phyloP scores from a whole-genome alignment of 2,329 filamentous ascomycete species.

The Botrytis fragariae region DNA sequence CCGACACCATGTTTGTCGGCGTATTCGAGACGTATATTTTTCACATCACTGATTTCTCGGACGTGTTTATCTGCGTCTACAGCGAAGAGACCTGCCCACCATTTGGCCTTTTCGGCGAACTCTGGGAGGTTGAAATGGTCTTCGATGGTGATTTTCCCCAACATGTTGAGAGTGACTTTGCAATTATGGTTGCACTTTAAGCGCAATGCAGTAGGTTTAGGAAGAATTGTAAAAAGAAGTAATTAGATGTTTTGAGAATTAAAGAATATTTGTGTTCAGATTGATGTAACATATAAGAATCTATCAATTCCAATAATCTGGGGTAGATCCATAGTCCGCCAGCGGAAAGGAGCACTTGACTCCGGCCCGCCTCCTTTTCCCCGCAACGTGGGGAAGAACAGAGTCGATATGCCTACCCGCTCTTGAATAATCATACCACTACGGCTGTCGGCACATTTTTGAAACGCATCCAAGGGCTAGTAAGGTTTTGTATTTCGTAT shows the following conservation, averaged over 20 bases:
- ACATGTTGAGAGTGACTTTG: not conserved
- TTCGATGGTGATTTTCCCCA: conserved; percentile 15
- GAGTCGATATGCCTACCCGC: not conserved
- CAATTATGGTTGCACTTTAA: not conserved
- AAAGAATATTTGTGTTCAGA: not conserved
- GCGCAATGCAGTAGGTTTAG: not conserved
- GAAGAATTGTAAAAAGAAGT: not conserved
- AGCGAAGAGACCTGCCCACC: conserved; percentile 61
- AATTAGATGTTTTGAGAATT: not conserved
- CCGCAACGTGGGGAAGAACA: not conserved
- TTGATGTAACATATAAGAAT: not conserved
- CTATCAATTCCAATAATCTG: not conserved
- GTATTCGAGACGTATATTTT: conserved; percentile 44
- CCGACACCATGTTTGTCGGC: conserved; percentile 49
- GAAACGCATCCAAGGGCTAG: not conserved
- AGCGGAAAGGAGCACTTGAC: not conserved
- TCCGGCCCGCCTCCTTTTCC: not conserved
- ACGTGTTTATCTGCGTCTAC: conserved; percentile 58
- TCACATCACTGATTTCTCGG: conserved; percentile 51
- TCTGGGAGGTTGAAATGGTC: conserved; percentile 17
- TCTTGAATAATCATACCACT: too few species aligned
- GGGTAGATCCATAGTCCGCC: not conserved
- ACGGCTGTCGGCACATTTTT: not conserved
- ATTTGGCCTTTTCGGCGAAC: conserved; percentile 55
- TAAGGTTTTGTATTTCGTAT: not conserved